phyloP scores from a whole-genome alignment of 1,139 yeast genomes.

The Sugiyamaella pinicola region DNA sequence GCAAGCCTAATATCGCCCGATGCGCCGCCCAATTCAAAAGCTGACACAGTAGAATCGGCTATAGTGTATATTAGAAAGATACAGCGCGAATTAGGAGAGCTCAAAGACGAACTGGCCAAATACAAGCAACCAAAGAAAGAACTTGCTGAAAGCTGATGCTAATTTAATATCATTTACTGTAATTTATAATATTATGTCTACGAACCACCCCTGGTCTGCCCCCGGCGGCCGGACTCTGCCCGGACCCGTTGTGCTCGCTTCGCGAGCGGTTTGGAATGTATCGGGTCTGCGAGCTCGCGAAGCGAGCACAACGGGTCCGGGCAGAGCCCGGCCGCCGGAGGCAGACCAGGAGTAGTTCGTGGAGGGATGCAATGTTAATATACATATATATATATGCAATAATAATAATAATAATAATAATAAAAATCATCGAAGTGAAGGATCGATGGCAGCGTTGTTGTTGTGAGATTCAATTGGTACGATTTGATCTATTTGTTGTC shows the following conservation, averaged over 20 bases:
- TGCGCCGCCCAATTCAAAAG: constrained; percentile 66
- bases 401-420: constrained; percentile 4
- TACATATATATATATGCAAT: constrained; percentile 5
- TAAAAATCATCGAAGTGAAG: constrained; percentile 9
- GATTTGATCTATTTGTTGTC: constrained; percentile 11
- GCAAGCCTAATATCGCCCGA: constrained; percentile 65
- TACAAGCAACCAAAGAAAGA: constrained; percentile 19
- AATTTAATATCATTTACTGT: neutral
- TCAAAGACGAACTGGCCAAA: constrained; percentile 36
- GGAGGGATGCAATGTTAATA: constrained; percentile 3
- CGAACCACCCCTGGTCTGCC: no score
- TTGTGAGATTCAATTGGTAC: constrained; percentile 11
- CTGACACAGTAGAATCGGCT: constrained; percentile 92
- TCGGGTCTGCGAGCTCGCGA: no score
- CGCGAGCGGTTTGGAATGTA: no score
- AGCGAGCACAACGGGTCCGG: constrained; percentile 8
- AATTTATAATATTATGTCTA: neutral
- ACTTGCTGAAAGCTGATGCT: constrained; percentile 1
- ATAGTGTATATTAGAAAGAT: constrained; percentile 65
- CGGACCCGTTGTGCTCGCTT: no score
- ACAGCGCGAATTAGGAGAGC: constrained; percentile 47
- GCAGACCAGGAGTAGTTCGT: neutral
- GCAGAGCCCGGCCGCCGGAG: constrained; percentile 7
- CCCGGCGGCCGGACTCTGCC: no score
- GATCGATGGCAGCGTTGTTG: constrained; percentile 11